phyloP scores from a whole-genome alignment of 2,329 filamentous ascomycete species.

The Penicillium sp. region DNA sequence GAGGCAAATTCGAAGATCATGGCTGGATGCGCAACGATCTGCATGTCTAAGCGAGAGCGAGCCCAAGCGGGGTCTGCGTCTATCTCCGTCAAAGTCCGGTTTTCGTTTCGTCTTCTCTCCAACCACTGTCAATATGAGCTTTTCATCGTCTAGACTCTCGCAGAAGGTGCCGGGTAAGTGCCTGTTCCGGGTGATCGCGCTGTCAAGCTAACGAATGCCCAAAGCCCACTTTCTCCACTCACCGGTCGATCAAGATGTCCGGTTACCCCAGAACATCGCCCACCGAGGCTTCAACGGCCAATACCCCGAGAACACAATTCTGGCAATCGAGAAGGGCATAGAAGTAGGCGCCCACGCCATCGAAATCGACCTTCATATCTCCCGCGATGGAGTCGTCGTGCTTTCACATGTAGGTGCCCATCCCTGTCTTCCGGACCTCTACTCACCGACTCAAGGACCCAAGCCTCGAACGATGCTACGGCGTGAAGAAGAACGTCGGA shows the following conservation, averaged over 20 bases:
- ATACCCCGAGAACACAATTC: slow-evolving; percentile 84
- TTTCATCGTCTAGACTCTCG: not conserved
- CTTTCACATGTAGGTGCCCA: slow-evolving; percentile 68
- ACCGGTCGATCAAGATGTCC: not conserved
- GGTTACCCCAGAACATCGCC: slow-evolving; percentile 41
- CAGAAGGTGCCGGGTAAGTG: slow-evolving; percentile 11
- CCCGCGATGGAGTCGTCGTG: slow-evolving; percentile 80
- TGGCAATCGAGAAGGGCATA: slow-evolving; percentile 73
- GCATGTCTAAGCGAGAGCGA: not conserved
- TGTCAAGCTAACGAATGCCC: not conserved
- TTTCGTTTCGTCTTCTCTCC: not conserved
- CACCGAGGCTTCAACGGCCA: slow-evolving; percentile 62
- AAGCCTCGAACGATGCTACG: slow-evolving; percentile 79
- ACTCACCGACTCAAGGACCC: slow-evolving; percentile 61
- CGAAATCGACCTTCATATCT: slow-evolving; percentile 85
- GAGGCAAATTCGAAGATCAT: not conserved
- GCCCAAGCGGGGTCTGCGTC: not conserved
- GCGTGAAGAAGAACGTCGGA: slow-evolving; percentile 68
- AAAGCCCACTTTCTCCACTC: slow-evolving; percentile 19
- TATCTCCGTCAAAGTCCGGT: slow-evolving; percentile 23
- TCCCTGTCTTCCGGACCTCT: not conserved
- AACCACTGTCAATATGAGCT: slow-evolving; percentile 10
- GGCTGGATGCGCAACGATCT: not conserved
- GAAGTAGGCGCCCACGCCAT: slow-evolving; percentile 75
- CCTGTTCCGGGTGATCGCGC: not conserved